These are phyloP conservation scores for Ligustrum vulgare DNA, from an alignment of 257 asterid species.

Conservation along the genomic window DNA sequence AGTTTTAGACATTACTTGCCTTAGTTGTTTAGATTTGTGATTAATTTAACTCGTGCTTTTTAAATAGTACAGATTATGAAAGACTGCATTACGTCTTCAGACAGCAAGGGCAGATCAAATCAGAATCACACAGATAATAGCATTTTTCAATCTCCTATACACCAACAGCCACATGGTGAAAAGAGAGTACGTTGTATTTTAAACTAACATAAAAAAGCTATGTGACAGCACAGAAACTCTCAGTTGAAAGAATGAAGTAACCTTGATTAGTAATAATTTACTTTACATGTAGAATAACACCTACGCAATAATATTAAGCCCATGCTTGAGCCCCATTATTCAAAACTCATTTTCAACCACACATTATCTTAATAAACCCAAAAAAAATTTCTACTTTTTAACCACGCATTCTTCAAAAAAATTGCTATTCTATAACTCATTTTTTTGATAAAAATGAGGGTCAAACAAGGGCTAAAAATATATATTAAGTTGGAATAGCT, in stretches of 20 bases:
- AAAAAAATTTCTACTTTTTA: too few relatives aligned
- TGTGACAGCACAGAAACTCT: not conserved
- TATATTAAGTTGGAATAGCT: not conserved
- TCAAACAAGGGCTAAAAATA: not conserved
- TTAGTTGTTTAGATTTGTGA: not conserved
- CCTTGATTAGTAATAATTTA: not conserved
- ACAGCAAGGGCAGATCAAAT: not conserved
- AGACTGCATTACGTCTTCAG: not conserved
- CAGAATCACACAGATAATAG: not conserved
- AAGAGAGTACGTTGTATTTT: not conserved
- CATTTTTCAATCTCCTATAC: not conserved
- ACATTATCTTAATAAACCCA: too few relatives aligned
- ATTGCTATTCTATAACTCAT: too few relatives aligned
- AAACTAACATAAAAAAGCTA: not conserved
- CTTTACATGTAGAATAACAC: not conserved
- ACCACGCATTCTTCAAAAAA: too few relatives aligned
- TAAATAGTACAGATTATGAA: not conserved
- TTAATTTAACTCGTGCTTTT: not conserved
- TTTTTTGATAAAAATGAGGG: too few relatives aligned
- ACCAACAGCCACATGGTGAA: not conserved
- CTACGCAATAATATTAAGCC: not conserved
- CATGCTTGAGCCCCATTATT: too few relatives aligned
- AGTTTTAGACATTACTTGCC: not conserved
- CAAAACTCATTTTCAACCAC: too few relatives aligned
- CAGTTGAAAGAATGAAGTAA: not conserved